These are phyloP conservation scores for Cercospora sp. DNA, from an alignment of 2,329 filamentous ascomycete species.

Conservation along the genomic window DNA sequence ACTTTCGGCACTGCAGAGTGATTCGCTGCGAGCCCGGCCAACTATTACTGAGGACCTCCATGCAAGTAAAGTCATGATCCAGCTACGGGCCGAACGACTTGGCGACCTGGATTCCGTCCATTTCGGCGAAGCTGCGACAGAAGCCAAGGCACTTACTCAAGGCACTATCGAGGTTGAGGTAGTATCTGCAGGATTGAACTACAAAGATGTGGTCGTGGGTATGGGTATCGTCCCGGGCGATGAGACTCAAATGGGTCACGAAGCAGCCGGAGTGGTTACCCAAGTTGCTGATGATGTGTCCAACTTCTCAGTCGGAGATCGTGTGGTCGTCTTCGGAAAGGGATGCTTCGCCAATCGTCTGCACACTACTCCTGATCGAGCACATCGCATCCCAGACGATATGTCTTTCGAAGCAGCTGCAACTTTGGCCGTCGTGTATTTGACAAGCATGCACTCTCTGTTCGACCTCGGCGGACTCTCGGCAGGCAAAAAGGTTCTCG, in stretches of 20 bases:
- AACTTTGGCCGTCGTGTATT: slow-evolving; percentile 18
- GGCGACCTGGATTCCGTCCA: neutral
- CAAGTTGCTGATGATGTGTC: slow-evolving; percentile 34
- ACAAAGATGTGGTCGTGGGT: slow-evolving; percentile 17
- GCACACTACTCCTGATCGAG: neutral
- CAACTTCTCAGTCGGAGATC: slow-evolving; percentile 30
- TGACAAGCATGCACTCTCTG: slow-evolving; percentile 16
- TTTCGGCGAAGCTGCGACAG: neutral
- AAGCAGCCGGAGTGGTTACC: slow-evolving; percentile 38
- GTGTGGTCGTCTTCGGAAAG: slow-evolving; percentile 16
- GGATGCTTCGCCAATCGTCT: neutral
- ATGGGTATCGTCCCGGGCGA: slow-evolving; percentile 18
- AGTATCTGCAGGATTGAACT: slow-evolving; percentile 24
- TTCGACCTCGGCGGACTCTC: slow-evolving; percentile 16
- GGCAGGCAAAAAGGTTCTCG: slow-evolving; percentile 31
- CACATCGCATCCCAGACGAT: slow-evolving; percentile 21
- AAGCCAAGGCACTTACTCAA: neutral
- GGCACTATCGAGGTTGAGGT: neutral
- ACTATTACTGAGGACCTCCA: neutral
- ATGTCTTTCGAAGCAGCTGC: slow-evolving; percentile 27
- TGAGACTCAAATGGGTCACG: slow-evolving; percentile 37
- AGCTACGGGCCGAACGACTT: neutral
- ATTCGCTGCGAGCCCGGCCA: neutral
- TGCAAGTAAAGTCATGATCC: neutral
- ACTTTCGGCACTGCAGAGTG: neutral